Base-by-base conservation (phyloP, 352 stramenopile genomes). In the Discostella stelligera region DNA sequence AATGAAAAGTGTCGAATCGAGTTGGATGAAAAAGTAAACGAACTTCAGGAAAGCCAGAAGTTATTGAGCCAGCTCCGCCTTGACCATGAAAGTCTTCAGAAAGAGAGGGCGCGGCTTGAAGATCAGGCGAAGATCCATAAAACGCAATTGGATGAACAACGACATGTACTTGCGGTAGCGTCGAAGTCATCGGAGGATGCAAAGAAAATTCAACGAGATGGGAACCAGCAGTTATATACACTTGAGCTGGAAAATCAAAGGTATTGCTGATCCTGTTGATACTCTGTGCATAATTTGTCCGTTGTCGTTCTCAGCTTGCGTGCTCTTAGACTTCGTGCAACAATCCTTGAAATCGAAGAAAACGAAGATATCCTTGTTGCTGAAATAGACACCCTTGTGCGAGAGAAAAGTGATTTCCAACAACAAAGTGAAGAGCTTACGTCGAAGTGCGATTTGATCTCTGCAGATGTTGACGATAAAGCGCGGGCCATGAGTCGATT, bases 301-400 rank as follows among this genome's bases (percentile, higher is more conserved):
- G 14, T 59, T 8, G 37, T 21, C 46, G 60, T 32, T 49, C 39
- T 20, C 41, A 18, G 37, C 27, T 69, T 23, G 25, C 11, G n/a
- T 62, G 53, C 32, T 4, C 20, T 7, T 25, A 64, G 71, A 41
- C 73, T 88, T 44, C 71, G 80, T 27, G 54, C 53, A 6, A 66
- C 71, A 20, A 59, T 88, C 16, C 1, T 74, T 60, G 72, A 88
- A 71, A 63, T 88, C 7, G 80, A 88, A 63, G 68, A 83, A 68
- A 84, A 86, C 50, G 70, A 88, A 55, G 69, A 81, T 41, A 72
- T 86, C 25, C 74, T 87, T 53, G 74, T 86, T 7, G 62, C 71
- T 46, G 83, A 90, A 76, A 84, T 91, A 56, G 82, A 89, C 46
- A 77, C 79, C 11, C 65, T 89, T 14, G 83, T 83, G 11, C 69